Evolutionary conservation across 225 moss, liverwort and hornwort genomes (phyloP).

Genomic region (Marchantia paleacea): DNA sequence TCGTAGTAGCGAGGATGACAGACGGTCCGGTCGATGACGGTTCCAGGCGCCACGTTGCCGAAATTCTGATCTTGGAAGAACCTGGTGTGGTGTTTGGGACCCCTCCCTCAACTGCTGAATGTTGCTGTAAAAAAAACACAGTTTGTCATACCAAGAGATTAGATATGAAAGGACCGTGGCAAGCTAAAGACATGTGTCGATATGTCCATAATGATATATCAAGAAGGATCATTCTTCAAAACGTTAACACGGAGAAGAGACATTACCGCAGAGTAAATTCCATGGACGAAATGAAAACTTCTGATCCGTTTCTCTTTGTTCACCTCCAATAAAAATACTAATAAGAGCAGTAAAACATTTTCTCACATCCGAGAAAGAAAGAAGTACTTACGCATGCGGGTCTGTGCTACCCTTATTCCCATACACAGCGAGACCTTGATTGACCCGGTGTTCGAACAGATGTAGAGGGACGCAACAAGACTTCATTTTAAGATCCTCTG

Average conservation of each 20-base stretch:
- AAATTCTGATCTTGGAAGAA: conserved; percentile 51
- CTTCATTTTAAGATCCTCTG: too few species aligned
- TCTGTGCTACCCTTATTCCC: conserved; percentile 93
- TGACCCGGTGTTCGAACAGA: conserved; percentile 29
- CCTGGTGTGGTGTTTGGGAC: conserved; percentile 84
- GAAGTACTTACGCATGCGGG: conserved; percentile 74
- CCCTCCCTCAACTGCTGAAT: conserved; percentile 84
- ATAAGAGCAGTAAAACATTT: too few species aligned
- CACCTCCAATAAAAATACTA: too few species aligned
- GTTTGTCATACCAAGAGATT: background rate
- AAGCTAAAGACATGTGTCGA: too few species aligned
- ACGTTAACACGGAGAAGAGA: too few species aligned
- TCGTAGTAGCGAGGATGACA: conserved; percentile 76
- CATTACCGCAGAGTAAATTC: too few species aligned
- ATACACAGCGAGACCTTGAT: conserved; percentile 82
- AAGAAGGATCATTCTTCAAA: too few species aligned
- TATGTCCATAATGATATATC: too few species aligned
- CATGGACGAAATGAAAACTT: too few species aligned
- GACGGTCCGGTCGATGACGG: conserved; percentile 69
- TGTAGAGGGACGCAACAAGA: too few species aligned
- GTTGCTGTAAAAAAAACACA: conserved; percentile 41
- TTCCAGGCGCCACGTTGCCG: conserved; percentile 73
- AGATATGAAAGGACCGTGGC: background rate
- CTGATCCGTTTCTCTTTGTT: too few species aligned
- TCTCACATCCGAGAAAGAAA: background rate